phyloP scores from a whole-genome alignment of 116 monocot species.

The Cymodocea nodosa region DNA sequence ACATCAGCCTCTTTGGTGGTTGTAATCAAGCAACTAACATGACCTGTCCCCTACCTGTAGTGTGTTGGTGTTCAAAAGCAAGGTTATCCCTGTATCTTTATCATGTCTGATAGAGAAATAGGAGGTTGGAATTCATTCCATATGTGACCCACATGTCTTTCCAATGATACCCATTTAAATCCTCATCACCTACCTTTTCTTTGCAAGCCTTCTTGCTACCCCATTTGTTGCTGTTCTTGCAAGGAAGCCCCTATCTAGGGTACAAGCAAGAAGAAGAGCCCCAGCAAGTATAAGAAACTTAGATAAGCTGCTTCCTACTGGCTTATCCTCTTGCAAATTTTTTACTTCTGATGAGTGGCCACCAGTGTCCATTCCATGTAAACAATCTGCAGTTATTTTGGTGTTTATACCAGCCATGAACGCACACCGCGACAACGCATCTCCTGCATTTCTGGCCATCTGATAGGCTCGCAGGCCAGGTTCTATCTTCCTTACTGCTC shows the following conservation, averaged over 20 bases:
- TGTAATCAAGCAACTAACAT: too few species aligned
- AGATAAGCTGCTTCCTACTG: conserved; percentile 25
- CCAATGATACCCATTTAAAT: background rate
- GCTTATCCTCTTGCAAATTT: background rate
- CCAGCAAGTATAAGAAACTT: conserved; percentile 61
- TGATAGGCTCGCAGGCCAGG: conserved; percentile 83
- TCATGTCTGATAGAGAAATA: too few species aligned
- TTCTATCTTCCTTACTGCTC: conserved; percentile 75
- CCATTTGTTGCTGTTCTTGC: conserved; percentile 76
- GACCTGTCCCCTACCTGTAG: too few species aligned
- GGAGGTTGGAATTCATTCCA: background rate
- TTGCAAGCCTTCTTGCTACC: conserved; percentile 60
- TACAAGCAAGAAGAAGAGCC: conserved; percentile 60
- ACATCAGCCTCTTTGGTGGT: too few species aligned
- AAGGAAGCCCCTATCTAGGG: conserved; percentile 56
- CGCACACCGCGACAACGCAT: conserved; percentile 28
- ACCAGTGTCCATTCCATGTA: conserved; percentile 17
- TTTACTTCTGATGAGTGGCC: too few species aligned
- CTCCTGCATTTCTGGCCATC: conserved; percentile 10
- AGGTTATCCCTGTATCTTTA: too few species aligned
- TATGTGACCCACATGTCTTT: conserved; percentile 8
- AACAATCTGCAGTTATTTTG: conserved; percentile 21
- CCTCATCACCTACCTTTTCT: background rate
- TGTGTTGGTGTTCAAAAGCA: too few species aligned
- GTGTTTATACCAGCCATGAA: conserved; percentile 50